A percentile compares a stretch with the other conserved stretches of the same genome.
These are phyloP conservation scores for Komagataea norvegica DNA, from an alignment of 1,139 yeast species.

Conservation along the genomic window DNA sequence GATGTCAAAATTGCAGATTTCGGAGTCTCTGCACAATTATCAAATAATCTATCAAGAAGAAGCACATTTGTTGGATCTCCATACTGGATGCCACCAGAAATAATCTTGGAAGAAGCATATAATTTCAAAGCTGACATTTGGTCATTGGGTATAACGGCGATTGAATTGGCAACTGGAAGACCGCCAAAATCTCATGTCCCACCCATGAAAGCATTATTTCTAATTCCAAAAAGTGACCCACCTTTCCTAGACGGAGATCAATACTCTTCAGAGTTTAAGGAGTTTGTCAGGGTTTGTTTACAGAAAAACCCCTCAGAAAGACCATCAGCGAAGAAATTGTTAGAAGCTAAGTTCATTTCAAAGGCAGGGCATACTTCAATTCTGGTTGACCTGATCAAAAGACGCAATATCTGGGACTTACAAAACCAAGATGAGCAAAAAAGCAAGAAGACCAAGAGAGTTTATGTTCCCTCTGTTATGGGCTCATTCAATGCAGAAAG, in stretches of 20 bases:
- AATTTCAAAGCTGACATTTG: constrained; percentile 89
- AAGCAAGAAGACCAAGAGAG: constrained; percentile 5
- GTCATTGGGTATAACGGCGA: constrained; percentile 91
- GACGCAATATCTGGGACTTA: constrained; percentile 22
- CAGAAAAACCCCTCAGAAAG: constrained; percentile 56
- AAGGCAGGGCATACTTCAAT: constrained; percentile 36
- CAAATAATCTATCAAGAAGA: constrained; percentile 69
- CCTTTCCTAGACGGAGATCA: constrained; percentile 44
- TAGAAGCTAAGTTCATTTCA: constrained; percentile 55
- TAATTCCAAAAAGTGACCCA: constrained; percentile 48
- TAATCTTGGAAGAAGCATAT: constrained; percentile 82
- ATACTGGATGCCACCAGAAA: constrained; percentile 99
- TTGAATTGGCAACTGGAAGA: constrained; percentile 74
- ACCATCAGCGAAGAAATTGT: constrained; percentile 52
- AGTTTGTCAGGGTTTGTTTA: constrained; percentile 63
- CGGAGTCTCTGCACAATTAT: constrained; percentile 88
- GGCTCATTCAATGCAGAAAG: constrained; percentile 1
- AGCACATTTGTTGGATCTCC: constrained; percentile 98
- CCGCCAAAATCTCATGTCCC: constrained; percentile 74
- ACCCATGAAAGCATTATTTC: constrained; percentile 76
- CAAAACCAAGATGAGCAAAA: constrained; percentile 11
- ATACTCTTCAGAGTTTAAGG: constrained; percentile 44
- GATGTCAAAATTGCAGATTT: constrained; percentile 93
- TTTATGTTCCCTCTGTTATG: constrained; percentile 19
- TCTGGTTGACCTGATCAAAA: constrained; percentile 29